Evolutionary conservation across 345 rosid species (phyloP).

Genomic region (Eutrema heterophyllum): DNA sequence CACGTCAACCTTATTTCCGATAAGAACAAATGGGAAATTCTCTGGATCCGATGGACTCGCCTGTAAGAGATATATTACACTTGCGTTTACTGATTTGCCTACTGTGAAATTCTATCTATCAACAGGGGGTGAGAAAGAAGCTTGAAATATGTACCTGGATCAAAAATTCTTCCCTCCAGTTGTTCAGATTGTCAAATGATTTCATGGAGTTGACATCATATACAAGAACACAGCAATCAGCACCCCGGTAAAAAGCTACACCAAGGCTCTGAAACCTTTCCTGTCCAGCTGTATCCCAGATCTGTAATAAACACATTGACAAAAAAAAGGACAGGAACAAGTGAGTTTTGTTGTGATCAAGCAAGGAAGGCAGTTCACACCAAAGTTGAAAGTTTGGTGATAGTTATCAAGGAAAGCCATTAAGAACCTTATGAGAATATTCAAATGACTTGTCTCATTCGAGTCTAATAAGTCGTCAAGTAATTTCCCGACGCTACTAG

Average conservation of each 20-base stretch:
- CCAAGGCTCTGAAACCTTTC: constrained; percentile 97
- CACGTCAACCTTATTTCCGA: constrained; percentile 86
- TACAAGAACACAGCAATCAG: constrained; percentile 87
- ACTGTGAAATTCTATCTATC: neutral
- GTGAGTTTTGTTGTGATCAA: neutral
- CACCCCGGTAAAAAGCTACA: constrained; percentile 82
- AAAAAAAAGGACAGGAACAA: neutral
- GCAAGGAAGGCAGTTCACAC: neutral
- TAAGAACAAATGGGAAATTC: constrained; percentile 89
- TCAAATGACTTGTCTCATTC: neutral
- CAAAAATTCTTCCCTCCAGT: constrained; percentile 83
- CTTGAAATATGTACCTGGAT: constrained; percentile 48
- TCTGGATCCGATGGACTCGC: constrained; percentile 96
- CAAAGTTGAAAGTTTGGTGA: neutral
- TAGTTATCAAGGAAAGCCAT: neutral
- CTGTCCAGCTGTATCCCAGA: constrained; percentile 97
- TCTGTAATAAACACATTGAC: constrained; percentile 38
- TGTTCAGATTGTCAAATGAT: constrained; percentile 74
- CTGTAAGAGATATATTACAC: constrained; percentile 37
- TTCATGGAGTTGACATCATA: constrained; percentile 85
- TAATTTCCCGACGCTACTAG: neutral
- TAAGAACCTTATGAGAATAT: neutral
- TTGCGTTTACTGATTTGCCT: neutral
- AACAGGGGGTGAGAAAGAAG: neutral
- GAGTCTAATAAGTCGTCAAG: neutral